Percentiles rank a stretch among this genome's conserved stretches.
Conservation (phyloP, 352 stramenopile genomes). For the Phytophthora boehmeriae region DNA sequence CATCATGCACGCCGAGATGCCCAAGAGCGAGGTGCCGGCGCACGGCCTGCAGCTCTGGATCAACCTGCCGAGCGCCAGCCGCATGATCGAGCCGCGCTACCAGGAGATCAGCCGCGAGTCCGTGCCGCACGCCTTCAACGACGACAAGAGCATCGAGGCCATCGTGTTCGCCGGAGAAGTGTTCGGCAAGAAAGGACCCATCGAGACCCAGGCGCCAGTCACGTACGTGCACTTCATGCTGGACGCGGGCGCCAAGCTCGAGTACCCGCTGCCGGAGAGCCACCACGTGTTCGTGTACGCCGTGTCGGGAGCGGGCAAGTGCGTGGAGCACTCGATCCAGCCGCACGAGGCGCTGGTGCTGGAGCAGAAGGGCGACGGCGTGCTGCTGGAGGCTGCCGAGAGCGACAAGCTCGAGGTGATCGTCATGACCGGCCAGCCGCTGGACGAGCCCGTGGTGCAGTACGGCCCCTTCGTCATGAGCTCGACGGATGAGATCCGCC, state of each 20-base stretch:
- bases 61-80: conserved; percentile 42
- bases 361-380: conserved; percentile 54
- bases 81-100: conserved; percentile 54
- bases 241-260: conserved; percentile 32
- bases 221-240: conserved; percentile 63
- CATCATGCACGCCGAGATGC: conserved; percentile 67
- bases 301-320: conserved; percentile 37
- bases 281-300: conserved; percentile 56
- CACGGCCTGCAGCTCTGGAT: conserved; percentile 62
- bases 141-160: conserved; percentile 49
- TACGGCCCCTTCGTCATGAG: conserved; percentile 85
- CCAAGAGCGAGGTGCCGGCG: conserved; percentile 27
- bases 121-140: conserved; percentile 47
- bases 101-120: conserved; percentile 57
- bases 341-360: conserved; percentile 60
- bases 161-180: conserved; percentile 59
- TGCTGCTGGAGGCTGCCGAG: conserved; percentile 38
- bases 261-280: conserved; percentile 45
- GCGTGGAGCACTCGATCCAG: conserved; percentile 25
- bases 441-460: conserved; percentile 68
- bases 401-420: conserved; percentile 53
- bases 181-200: conserved; percentile 43
- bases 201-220: conserved; percentile 51
- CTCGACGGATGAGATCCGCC: conserved; percentile 49
- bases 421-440: conserved; percentile 52